A percentile compares a stretch with the other conserved stretches of the same genome.
Conservation (phyloP, 768 basidiomycete species). For the Cubamyces sp. region DNA sequence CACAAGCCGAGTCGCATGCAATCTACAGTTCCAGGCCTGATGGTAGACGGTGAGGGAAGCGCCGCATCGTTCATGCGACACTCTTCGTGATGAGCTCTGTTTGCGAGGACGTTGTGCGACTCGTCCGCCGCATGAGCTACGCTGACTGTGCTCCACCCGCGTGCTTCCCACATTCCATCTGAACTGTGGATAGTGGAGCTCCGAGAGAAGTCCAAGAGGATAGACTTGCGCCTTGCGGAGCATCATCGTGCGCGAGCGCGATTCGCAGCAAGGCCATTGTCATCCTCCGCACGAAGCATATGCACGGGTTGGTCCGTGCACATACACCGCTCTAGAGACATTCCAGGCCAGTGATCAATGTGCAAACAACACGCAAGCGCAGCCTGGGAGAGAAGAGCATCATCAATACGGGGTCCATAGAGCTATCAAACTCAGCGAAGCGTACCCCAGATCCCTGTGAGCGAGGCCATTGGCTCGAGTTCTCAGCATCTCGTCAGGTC, state of each 20-base stretch:
- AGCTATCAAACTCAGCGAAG: conserved; percentile 18
- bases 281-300: not conserved
- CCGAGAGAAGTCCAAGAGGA: not conserved
- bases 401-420: conserved; percentile 1
- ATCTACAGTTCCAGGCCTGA: conserved; percentile 10
- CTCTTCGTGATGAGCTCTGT: conserved; percentile 6
- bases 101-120: not conserved
- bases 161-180: not conserved
- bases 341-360: not conserved
- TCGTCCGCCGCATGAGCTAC: not conserved
- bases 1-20: conserved; percentile 15
- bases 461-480: conserved; percentile 12
- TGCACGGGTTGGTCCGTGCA: not conserved
- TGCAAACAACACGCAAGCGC: not conserved
- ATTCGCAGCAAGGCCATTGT: not conserved
- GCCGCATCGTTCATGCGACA: not conserved
- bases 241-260: not conserved
- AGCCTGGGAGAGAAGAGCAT: not conserved
- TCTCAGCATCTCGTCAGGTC: conserved; percentile 10
- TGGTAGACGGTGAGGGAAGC: not conserved
- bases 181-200: not conserved
- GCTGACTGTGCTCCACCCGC: not conserved
- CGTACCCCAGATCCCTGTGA: conserved; percentile 14
- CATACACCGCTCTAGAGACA: conserved; percentile 7
- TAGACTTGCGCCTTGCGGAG: conserved; percentile 5